Conservation (phyloP, 495 filamentous ascomycete species). For the Hypoxylon crocopeplum region DNA sequence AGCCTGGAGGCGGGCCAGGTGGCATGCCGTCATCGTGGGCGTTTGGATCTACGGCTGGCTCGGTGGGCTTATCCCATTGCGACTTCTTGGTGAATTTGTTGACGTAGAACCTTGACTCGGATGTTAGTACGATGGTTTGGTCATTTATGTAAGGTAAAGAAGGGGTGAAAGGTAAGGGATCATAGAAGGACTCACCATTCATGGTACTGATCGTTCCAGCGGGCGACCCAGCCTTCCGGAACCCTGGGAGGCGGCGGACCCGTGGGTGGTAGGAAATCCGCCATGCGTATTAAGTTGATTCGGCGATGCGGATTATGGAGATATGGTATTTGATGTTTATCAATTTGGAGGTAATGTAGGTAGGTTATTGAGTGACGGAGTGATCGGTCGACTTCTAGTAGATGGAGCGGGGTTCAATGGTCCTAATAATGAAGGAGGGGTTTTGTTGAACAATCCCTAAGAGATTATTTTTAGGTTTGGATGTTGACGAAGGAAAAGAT, state of each 20-base stretch:
- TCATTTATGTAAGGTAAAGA: not conserved
- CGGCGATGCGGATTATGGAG: constrained; percentile 19
- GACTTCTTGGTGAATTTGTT: constrained; percentile 85
- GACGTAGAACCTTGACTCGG: constrained; percentile 75
- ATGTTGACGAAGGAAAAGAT: not conserved
- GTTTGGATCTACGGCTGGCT: constrained; percentile 59
- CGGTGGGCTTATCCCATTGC: constrained; percentile 82
- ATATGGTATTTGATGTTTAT: constrained; percentile 9
- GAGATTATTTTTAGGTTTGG: not conserved
- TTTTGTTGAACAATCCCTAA: not conserved
- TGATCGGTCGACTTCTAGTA: too few relatives aligned
- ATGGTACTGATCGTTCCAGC: constrained; percentile 76
- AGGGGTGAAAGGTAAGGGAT: not conserved
- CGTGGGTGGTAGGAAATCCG: constrained; percentile 70
- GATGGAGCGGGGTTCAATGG: too few relatives aligned
- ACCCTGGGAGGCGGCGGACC: constrained; percentile 88
- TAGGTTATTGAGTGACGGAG: not conserved
- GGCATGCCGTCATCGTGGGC: constrained; percentile 45
- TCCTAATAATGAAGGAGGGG: not conserved
- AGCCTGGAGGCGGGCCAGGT: constrained; percentile 68
- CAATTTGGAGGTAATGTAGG: constrained; percentile 3
- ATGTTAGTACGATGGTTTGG: not conserved
- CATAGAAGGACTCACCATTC: constrained; percentile 67
- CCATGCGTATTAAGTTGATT: constrained; percentile 49
- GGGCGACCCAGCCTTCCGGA: constrained; percentile 86